These are phyloP conservation scores for Pseudevernia furfuracea DNA, from an alignment of 495 filamentous ascomycete species.

Conservation along the genomic window DNA sequence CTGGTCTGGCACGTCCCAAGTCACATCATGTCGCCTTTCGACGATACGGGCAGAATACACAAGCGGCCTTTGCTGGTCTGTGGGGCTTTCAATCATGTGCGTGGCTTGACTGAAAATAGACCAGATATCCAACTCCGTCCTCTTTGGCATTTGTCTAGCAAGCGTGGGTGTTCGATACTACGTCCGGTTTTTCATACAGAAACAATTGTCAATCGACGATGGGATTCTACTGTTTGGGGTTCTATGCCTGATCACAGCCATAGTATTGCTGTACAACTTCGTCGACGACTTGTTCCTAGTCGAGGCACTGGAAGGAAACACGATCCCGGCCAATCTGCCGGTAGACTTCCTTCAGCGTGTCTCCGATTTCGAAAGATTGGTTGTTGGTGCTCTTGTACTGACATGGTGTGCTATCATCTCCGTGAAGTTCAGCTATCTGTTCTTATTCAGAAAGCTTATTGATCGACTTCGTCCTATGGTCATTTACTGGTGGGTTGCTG, in stretches of 20 bases:
- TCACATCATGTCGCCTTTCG: conserved; percentile 1
- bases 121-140: conserved; percentile 13
- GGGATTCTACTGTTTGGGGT: conserved; percentile 21
- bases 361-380: conserved; percentile 16
- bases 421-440: conserved; percentile 28
- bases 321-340: background rate
- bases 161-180: conserved; percentile 18
- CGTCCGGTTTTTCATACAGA: conserved; percentile 22
- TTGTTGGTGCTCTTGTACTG: conserved; percentile 10
- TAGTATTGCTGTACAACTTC: conserved; percentile 18
- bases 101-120: background rate
- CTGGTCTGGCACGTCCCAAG: background rate
- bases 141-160: conserved; percentile 15
- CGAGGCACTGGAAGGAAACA: conserved; percentile 1
- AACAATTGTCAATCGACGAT: conserved; percentile 23
- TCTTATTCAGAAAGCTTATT: conserved; percentile 24
- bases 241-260: conserved; percentile 17
- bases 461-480: conserved; percentile 19
- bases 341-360: conserved; percentile 8
- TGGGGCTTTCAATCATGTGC: background rate
- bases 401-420: conserved; percentile 22
- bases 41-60: conserved; percentile 1
- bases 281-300: conserved; percentile 22
- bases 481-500: conserved; percentile 25
- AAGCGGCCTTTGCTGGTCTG: conserved; percentile 1